Conservation (phyloP, 768 basidiomycete genomes). For the Tubosaeta sp. region DNA sequence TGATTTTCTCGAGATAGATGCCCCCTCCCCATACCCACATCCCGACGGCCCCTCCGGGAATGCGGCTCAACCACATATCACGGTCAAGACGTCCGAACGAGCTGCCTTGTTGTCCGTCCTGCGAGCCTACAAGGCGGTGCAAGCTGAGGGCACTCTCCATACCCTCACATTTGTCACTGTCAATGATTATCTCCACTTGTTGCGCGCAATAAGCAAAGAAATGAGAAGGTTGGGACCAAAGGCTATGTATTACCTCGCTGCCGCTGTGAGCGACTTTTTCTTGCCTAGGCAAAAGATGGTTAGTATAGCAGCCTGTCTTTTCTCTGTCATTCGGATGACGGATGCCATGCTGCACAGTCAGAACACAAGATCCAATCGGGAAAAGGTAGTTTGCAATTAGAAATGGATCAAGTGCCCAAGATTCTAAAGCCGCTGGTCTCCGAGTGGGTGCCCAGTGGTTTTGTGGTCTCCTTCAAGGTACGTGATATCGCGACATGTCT, state of each 20-base stretch:
- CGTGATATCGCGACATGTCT: background rate
- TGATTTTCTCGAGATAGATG: constrained; percentile 79
- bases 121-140: constrained; percentile 74
- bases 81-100: constrained; percentile 64
- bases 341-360: constrained; percentile 46
- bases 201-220: constrained; percentile 78
- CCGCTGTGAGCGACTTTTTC: constrained; percentile 98
- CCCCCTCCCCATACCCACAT: constrained; percentile 16
- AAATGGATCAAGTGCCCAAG: constrained; percentile 99
- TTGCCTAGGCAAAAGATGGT: constrained; percentile 89
- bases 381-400: constrained; percentile 87
- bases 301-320: constrained; percentile 23
- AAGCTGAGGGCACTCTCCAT: constrained; percentile 67
- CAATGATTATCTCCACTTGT: constrained; percentile 92
- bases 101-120: constrained; percentile 68
- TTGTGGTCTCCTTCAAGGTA: constrained; percentile 97
- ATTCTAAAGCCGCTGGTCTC: constrained; percentile 89
- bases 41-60: constrained; percentile 28
- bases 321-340: background rate
- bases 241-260: constrained; percentile 94
- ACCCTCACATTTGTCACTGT: constrained; percentile 91
- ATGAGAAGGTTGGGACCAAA: constrained; percentile 64
- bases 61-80: constrained; percentile 44
- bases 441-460: constrained; percentile 90
- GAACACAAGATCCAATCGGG: constrained; percentile 99